Evolutionary conservation across 2,329 filamentous ascomycete genomes (phyloP).

Genomic region (Colletotrichum lentis): DNA sequence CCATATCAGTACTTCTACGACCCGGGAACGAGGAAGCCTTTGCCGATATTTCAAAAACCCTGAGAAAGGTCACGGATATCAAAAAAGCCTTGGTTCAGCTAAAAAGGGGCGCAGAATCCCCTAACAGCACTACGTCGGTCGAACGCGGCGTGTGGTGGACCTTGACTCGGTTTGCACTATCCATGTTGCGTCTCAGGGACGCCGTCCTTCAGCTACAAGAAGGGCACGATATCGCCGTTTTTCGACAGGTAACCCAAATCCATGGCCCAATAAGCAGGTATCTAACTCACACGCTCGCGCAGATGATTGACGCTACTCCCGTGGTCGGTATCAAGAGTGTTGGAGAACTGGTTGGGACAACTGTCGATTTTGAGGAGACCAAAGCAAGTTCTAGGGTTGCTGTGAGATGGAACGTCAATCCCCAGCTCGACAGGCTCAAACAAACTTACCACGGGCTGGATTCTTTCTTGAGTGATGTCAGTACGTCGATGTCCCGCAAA

Average conservation of each 20-base stretch:
- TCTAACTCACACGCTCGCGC: conserved; percentile 24
- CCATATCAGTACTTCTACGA: conserved; percentile 71
- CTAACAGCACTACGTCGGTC: conserved; percentile 59
- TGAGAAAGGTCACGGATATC: conserved; percentile 81
- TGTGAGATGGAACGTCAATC: conserved; percentile 75
- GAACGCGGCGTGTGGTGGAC: conserved; percentile 76
- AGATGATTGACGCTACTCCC: conserved; percentile 70
- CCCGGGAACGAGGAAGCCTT: conserved; percentile 71
- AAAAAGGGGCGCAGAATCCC: conserved; percentile 75
- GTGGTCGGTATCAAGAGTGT: conserved; percentile 67
- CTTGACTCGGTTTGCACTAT: conserved; percentile 75
- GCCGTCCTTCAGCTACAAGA: conserved; percentile 65
- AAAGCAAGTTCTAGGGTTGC: conserved; percentile 75
- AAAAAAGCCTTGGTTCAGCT: conserved; percentile 73
- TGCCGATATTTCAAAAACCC: conserved; percentile 63
- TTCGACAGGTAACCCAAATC: conserved; percentile 57
- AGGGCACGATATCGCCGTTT: conserved; percentile 60
- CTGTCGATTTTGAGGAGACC: conserved; percentile 82
- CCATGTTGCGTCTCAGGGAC: conserved; percentile 74
- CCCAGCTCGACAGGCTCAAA: conserved; percentile 80
- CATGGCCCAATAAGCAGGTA: conserved; percentile 5
- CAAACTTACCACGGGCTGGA: conserved; percentile 80
- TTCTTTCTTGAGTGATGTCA: conserved; percentile 73
- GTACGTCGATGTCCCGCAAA: conserved; percentile 66
- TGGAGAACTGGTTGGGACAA: conserved; percentile 74